These are phyloP conservation scores for Crithidia bombi DNA, from an alignment of 208 protist species.

Conservation along the genomic window DNA sequence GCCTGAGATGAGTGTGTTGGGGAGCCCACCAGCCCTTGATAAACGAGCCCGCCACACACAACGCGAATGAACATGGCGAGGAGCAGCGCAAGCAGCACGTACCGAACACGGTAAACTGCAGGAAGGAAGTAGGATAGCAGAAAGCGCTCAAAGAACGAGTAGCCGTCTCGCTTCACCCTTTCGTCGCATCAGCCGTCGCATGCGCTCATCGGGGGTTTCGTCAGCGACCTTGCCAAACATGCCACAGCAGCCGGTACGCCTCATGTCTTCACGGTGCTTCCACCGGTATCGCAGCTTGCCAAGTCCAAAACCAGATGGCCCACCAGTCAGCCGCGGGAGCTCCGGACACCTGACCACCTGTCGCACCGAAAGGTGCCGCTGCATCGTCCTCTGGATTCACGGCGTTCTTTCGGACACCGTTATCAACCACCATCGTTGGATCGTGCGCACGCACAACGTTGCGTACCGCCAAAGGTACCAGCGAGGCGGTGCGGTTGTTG, in stretches of 20 bases:
- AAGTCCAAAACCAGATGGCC: slow-evolving; percentile 34
- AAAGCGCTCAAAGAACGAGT: slow-evolving; percentile 49
- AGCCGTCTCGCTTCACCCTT: slow-evolving; percentile 44
- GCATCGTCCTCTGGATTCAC: not conserved
- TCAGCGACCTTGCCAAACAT: slow-evolving; percentile 32
- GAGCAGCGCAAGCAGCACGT: slow-evolving; percentile 28
- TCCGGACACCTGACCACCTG: not conserved
- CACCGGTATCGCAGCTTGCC: slow-evolving; percentile 39
- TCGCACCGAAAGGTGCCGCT: not conserved
- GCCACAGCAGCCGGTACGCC: slow-evolving; percentile 36
- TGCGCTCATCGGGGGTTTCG: slow-evolving; percentile 43
- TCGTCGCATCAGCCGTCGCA: slow-evolving; percentile 35
- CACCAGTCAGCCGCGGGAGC: slow-evolving; percentile 16
- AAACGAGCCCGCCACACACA: slow-evolving; percentile 32
- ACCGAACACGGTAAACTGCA: slow-evolving; percentile 24
- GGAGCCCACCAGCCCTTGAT: slow-evolving; percentile 36
- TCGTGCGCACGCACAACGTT: slow-evolving; percentile 44
- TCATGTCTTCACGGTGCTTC: slow-evolving; percentile 23
- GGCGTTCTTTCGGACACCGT: not conserved
- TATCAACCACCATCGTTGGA: slow-evolving; percentile 28
- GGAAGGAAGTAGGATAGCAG: slow-evolving; percentile 35
- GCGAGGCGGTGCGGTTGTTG: slow-evolving; percentile 18
- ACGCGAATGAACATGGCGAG: slow-evolving; percentile 30
- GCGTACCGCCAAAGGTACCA: slow-evolving; percentile 38
- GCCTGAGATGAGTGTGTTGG: slow-evolving; percentile 34